Percentiles rank a stretch among this genome's conserved stretches.
Evolutionary conservation across 2,329 filamentous ascomycete genomes (phyloP).

Genomic region (Xylaria sp.): DNA sequence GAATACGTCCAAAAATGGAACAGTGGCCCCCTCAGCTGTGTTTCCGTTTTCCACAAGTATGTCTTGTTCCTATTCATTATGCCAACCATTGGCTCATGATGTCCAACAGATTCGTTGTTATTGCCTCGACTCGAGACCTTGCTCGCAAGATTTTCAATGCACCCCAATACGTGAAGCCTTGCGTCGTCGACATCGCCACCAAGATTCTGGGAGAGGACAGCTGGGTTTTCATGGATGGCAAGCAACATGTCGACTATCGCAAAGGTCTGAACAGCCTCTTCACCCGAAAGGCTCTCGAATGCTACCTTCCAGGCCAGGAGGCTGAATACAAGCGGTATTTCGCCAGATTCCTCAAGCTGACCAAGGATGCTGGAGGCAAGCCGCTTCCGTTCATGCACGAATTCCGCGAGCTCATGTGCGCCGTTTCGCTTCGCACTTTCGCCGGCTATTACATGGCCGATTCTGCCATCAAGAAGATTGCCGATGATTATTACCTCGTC

Average conservation of each 20-base stretch:
- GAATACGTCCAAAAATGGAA: constrained; percentile 93
- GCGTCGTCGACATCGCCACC: constrained; percentile 91
- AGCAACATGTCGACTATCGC: constrained; percentile 94
- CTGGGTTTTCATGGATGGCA: constrained; percentile 98
- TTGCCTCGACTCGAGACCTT: constrained; percentile 94
- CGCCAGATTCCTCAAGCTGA: constrained; percentile 78
- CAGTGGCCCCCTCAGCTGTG: constrained; percentile 91
- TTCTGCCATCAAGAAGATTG: constrained; percentile 90
- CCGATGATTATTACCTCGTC: constrained; percentile 96
- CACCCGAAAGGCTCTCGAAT: constrained; percentile 86
- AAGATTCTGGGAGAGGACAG: constrained; percentile 93
- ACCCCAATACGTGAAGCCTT: constrained; percentile 90
- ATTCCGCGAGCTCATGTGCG: constrained; percentile 95
- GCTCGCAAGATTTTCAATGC: constrained; percentile 97
- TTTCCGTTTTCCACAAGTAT: constrained; percentile 99
- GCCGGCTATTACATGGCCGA: constrained; percentile 95
- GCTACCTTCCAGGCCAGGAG: constrained; percentile 91
- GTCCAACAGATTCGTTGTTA: constrained; percentile 84
- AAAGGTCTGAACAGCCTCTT: constrained; percentile 96
- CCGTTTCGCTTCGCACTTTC: constrained; percentile 95
- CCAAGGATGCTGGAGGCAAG: constrained; percentile 76
- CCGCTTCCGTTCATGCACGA: constrained; percentile 88
- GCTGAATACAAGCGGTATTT: constrained; percentile 92
- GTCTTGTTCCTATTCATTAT: constrained; percentile 44
- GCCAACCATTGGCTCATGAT: constrained; percentile 24